phyloP scores from a whole-genome alignment of 805 yeast genomes.

The Kodamaea laetipori region DNA sequence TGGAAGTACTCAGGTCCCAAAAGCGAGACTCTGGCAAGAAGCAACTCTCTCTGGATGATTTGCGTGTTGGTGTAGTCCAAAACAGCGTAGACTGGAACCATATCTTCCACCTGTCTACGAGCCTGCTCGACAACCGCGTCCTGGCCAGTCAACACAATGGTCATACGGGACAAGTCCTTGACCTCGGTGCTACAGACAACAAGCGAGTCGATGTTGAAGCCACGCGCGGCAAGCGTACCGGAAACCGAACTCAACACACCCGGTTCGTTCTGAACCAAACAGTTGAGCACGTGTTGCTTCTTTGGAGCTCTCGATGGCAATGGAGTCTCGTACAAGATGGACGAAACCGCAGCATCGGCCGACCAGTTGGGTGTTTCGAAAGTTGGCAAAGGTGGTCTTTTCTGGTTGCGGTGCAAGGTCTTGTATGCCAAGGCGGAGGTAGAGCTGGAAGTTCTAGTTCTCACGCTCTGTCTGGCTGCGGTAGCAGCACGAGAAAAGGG shows the following conservation, averaged over 20 bases:
- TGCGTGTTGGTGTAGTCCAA: slow-evolving; percentile 90
- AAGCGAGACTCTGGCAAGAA: slow-evolving; percentile 87
- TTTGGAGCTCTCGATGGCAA: slow-evolving; percentile 58
- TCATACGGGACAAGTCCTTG: slow-evolving; percentile 93
- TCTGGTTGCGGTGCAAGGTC: slow-evolving; percentile 81
- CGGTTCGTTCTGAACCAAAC: slow-evolving; percentile 97
- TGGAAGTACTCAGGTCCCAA: slow-evolving; percentile 98
- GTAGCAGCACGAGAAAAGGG: slow-evolving; percentile 4
- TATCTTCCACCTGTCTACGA: slow-evolving; percentile 94
- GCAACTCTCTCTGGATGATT: slow-evolving; percentile 86
- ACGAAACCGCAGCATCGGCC: slow-evolving; percentile 94
- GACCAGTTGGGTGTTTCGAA: slow-evolving; percentile 93
- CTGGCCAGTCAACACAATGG: slow-evolving; percentile 90
- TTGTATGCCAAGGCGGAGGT: slow-evolving; percentile 95
- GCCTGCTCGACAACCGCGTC: slow-evolving; percentile 98
- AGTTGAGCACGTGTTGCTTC: slow-evolving; percentile 89
- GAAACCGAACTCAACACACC: slow-evolving; percentile 94
- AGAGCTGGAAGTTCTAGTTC: slow-evolving; percentile 53
- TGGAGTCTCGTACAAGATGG: slow-evolving; percentile 92
- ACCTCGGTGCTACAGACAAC: slow-evolving; percentile 98
- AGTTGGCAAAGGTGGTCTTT: slow-evolving; percentile 89
- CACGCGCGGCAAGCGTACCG: slow-evolving; percentile 96
- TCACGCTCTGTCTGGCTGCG: slow-evolving; percentile 13
- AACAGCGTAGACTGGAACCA: slow-evolving; percentile 98
- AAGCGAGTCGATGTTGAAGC: slow-evolving; percentile 95